Evolutionary conservation across 331 rosid species (phyloP).

Genomic region (Quercus tomentella): DNA sequence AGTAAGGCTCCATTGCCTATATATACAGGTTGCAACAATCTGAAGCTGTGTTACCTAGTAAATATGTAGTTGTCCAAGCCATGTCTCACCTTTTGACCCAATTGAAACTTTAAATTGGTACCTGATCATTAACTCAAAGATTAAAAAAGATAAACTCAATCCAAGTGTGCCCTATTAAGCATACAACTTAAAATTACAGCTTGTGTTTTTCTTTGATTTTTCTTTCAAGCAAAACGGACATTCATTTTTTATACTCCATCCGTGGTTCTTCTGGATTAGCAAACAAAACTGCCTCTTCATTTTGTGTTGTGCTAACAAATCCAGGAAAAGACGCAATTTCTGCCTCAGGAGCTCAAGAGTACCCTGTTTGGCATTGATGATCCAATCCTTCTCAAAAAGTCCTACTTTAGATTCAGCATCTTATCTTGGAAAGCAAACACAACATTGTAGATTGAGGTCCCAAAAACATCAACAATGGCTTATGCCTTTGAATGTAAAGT

Average conservation of each 20-base stretch:
- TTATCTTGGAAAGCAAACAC: slow-evolving; percentile 78
- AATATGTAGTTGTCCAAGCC: not conserved
- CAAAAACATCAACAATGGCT: slow-evolving; percentile 75
- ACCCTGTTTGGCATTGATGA: slow-evolving; percentile 48
- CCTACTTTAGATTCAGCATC: slow-evolving; percentile 70
- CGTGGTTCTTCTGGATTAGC: not conserved
- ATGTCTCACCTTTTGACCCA: not conserved
- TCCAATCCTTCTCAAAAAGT: slow-evolving; percentile 84
- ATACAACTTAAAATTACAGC: no score
- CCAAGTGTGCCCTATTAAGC: no score
- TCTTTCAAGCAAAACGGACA: not conserved
- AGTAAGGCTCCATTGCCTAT: no score
- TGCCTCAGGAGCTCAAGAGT: slow-evolving; percentile 58
- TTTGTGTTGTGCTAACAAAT: slow-evolving; percentile 19
- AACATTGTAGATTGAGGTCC: slow-evolving; percentile 68
- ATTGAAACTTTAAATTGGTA: not conserved
- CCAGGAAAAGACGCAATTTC: slow-evolving; percentile 66
- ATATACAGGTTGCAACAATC: no score
- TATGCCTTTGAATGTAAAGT: slow-evolving; percentile 68
- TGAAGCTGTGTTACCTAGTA: no score
- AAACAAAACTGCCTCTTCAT: not conserved
- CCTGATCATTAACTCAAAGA: not conserved
- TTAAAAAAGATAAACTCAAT: not conserved
- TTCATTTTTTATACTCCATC: not conserved
- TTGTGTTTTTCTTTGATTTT: not conserved